Conservation (phyloP, 1,284 basidiomycete species). For the Ustilago nuda region DNA sequence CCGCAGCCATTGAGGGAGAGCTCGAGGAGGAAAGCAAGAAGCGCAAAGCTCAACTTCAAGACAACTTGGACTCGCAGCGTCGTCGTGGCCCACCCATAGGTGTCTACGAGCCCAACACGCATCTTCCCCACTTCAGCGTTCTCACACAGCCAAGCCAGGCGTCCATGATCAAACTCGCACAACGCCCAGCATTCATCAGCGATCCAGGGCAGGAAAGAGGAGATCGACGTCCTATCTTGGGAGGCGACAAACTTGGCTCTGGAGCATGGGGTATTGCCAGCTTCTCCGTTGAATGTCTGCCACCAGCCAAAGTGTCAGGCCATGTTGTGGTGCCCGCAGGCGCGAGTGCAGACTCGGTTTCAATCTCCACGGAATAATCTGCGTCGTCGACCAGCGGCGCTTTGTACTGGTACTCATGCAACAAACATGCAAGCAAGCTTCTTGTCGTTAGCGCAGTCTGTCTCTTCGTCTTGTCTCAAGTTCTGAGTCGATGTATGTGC, state of each 20-base stretch:
- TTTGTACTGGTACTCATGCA: constrained; percentile 16
- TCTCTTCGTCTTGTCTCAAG: too few species aligned
- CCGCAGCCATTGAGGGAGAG: constrained; percentile 18
- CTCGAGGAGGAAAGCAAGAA: constrained; percentile 32
- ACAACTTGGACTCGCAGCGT: constrained; percentile 30
- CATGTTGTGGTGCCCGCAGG: constrained; percentile 27
- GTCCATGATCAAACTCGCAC: constrained; percentile 32
- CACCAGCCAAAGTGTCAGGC: constrained; percentile 20
- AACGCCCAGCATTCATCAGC: constrained; percentile 39
- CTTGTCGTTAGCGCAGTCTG: too few species aligned
- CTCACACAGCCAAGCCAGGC: constrained; percentile 60
- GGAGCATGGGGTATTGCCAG: constrained; percentile 55
- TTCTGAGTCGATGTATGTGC: neutral
- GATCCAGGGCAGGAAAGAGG: constrained; percentile 26
- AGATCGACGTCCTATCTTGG: constrained; percentile 47
- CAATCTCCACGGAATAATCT: constrained; percentile 1
- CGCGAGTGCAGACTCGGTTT: constrained; percentile 4
- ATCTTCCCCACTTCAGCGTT: constrained; percentile 54
- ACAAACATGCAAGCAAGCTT: neutral
- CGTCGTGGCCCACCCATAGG: constrained; percentile 61
- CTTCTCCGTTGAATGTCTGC: constrained; percentile 37
- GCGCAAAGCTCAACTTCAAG: constrained; percentile 27
- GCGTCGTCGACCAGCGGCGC: neutral
- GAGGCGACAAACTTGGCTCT: constrained; percentile 50
- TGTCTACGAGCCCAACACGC: constrained; percentile 66